phyloP scores from a whole-genome alignment of 1,284 basidiomycete species.

The Taiwanofungus camphoratus region DNA sequence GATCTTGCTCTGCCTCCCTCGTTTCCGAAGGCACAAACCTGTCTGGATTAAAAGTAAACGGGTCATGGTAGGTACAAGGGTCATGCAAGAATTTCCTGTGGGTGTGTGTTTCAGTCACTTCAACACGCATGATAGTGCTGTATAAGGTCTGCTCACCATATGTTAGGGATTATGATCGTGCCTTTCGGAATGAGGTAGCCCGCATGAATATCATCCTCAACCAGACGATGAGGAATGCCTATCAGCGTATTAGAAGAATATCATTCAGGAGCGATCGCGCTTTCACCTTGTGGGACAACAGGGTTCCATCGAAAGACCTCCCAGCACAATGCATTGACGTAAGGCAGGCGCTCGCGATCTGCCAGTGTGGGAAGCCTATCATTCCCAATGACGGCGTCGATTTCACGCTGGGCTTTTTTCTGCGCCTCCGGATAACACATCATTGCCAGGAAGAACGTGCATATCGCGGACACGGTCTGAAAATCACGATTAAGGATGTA shows the following conservation, averaged over 20 bases:
- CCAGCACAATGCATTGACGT: conserved; percentile 25
- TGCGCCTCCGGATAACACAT: conserved; percentile 29
- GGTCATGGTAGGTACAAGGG: conserved; percentile 22
- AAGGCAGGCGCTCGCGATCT: conserved; percentile 29
- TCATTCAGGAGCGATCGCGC: neutral
- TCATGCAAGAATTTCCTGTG: conserved; percentile 28
- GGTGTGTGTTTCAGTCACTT: neutral
- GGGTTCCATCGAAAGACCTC: conserved; percentile 29
- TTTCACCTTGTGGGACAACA: conserved; percentile 23
- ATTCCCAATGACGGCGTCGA: conserved; percentile 26
- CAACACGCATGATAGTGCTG: neutral
- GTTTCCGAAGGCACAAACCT: conserved; percentile 21
- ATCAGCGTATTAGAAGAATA: neutral
- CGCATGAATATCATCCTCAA: conserved; percentile 25
- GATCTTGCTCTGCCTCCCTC: conserved; percentile 20
- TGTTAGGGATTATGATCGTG: conserved; percentile 23
- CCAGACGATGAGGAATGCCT: conserved; percentile 24
- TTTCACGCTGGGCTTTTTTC: conserved; percentile 27
- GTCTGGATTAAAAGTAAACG: conserved; percentile 26
- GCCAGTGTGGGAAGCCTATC: conserved; percentile 27
- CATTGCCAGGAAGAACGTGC: conserved; percentile 29
- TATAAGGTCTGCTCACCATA: conserved; percentile 13
- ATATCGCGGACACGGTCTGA: conserved; percentile 26
- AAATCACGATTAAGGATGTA: conserved; percentile 3
- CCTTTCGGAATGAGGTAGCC: conserved; percentile 28